A percentile compares a stretch with the other conserved stretches of the same genome.
These are phyloP conservation scores for Trichophyton benhamiae DNA, from an alignment of 2,329 filamentous ascomycete species.

Conservation along the genomic window DNA sequence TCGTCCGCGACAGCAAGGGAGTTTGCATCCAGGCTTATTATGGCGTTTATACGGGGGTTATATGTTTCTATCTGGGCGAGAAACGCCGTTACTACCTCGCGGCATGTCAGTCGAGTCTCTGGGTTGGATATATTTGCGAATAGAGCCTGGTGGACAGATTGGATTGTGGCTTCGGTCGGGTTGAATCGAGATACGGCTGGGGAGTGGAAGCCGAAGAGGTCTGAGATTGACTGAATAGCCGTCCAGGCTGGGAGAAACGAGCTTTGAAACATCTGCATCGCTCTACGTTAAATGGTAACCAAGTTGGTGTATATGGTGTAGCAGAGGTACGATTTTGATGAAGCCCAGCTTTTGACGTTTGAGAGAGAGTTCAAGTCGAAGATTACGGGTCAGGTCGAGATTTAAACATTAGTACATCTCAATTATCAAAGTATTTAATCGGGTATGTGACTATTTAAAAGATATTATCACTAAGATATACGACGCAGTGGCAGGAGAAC, in stretches of 20 bases:
- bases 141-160: conserved; percentile 44
- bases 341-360: not conserved
- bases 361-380: too few species aligned
- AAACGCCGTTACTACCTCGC: conserved; percentile 43
- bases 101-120: conserved; percentile 33
- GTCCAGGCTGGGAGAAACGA: not conserved
- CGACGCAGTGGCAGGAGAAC: not conserved
- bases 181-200: conserved; percentile 32
- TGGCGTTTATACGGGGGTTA: conserved; percentile 46
- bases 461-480: not conserved
- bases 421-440: not conserved
- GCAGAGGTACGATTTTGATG: not conserved
- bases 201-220: not conserved
- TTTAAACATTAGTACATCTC: not conserved
- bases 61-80: conserved; percentile 45
- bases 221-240: not conserved
- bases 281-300: not conserved
- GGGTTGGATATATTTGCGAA: conserved; percentile 34
- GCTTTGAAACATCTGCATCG: not conserved
- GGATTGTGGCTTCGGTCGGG: conserved; percentile 46
- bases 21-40: conserved; percentile 42
- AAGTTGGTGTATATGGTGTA: too few species aligned
- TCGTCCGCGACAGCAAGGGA: conserved; percentile 39
- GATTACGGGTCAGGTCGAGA: too few species aligned
- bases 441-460: not conserved